Evolutionary conservation across 306 rosid genomes (phyloP).

Genomic region (Cucurbita argyrosperma): DNA sequence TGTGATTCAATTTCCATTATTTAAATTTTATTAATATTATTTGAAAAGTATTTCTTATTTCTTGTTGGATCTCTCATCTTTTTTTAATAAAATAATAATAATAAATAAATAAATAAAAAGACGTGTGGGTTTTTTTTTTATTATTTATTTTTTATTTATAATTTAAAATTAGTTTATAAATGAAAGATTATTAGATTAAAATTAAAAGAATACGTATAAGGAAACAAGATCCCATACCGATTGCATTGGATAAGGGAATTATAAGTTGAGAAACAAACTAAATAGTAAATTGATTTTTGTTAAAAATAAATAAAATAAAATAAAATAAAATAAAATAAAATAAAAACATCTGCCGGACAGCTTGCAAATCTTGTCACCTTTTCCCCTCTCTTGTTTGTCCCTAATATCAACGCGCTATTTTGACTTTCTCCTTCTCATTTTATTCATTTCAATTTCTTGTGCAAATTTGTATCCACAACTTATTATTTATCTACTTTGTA

Average conservation of each 20-base stretch:
- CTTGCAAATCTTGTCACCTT: slow-evolving; percentile 7
- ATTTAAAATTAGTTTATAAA: no score
- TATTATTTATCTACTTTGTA: no score
- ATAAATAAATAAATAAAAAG: no score
- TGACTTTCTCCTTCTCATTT: background rate
- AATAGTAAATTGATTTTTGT: background rate
- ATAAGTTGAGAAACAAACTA: background rate
- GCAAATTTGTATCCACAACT: no score
- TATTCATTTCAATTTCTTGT: background rate
- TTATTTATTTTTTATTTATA: no score
- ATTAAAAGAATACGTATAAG: background rate
- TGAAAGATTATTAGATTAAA: no score
- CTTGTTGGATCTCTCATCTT: background rate
- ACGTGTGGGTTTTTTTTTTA: no score
- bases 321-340: no score
- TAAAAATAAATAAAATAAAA: background rate
- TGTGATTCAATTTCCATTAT: background rate
- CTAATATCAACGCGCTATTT: background rate
- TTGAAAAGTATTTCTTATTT: background rate
- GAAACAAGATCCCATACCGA: background rate
- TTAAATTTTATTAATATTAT: no score
- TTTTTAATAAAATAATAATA: background rate
- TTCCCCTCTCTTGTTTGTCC: background rate
- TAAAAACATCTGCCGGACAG: slow-evolving; percentile 3
- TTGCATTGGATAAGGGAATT: slow-evolving; percentile 6